Percentiles rank a stretch among this genome's conserved stretches.
phyloP scores from a whole-genome alignment of 257 asterid species.

The Fraxinus cuspidata region DNA sequence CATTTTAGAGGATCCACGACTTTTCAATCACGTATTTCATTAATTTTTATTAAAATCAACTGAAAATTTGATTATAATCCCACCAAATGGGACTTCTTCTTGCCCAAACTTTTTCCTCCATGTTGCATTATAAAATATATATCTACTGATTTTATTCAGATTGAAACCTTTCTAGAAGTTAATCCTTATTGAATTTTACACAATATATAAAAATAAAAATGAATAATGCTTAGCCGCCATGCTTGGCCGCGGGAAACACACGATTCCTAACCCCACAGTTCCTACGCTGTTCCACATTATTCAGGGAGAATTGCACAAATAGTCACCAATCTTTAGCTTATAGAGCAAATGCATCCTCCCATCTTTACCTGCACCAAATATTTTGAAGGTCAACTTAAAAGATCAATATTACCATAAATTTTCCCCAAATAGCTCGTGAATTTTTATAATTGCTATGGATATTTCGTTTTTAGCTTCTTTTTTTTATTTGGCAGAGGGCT shows the following conservation, averaged over 20 bases:
- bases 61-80: too few species aligned
- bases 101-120: too few species aligned
- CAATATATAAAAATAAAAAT: not conserved
- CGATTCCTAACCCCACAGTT: not conserved
- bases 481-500: not conserved
- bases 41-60: too few species aligned
- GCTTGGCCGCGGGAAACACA: not conserved
- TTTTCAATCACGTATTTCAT: too few species aligned
- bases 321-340: not conserved
- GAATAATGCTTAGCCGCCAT: slow-evolving; percentile 7
- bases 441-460: too few species aligned
- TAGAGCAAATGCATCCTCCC: not conserved
- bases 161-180: too few species aligned
- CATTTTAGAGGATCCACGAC: too few species aligned
- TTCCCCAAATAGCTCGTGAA: not conserved
- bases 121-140: too few species aligned
- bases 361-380: not conserved
- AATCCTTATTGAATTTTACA: too few species aligned
- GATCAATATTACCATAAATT: not conserved
- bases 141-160: too few species aligned
- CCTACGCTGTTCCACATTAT: not conserved
- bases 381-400: not conserved
- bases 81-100: too few species aligned
- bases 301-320: not conserved
- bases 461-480: too few species aligned